A percentile compares a stretch with the other conserved stretches of the same genome.
Evolutionary conservation across 108 stramenopile genomes (phyloP).

Genomic region (Conticribra guillardii): DNA sequence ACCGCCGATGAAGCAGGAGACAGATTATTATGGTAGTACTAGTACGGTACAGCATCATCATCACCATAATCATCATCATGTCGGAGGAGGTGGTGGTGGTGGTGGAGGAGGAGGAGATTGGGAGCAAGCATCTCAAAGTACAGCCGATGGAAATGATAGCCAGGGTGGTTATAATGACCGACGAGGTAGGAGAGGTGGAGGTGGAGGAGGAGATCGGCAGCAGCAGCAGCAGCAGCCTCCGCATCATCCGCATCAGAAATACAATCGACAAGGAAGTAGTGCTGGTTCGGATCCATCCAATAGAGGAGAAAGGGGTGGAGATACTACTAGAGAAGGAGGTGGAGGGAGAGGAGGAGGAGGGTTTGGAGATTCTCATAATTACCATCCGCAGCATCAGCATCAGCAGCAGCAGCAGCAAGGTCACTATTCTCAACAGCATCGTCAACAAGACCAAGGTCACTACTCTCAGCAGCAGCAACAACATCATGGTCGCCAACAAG

Average conservation of each 20-base stretch:
- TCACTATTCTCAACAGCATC: too few species aligned
- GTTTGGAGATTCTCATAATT: constrained; percentile 1
- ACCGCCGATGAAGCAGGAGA: constrained; percentile 15
- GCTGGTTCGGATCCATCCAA: not conserved
- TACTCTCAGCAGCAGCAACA: constrained; percentile 7
- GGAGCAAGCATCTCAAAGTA: not conserved
- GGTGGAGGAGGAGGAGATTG: not conserved
- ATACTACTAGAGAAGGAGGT: not conserved
- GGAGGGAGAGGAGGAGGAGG: not conserved
- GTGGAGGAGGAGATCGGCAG: too few species aligned
- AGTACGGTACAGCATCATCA: not conserved
- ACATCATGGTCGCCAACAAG: not conserved
- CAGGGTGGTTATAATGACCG: not conserved
- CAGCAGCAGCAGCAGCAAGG: constrained; percentile 16
- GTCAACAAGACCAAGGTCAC: too few species aligned
- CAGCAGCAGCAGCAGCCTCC: not conserved
- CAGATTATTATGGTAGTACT: not conserved
- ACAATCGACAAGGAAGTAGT: not conserved
- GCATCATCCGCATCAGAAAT: not conserved
- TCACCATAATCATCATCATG: not conserved
- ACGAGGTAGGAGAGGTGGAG: not conserved
- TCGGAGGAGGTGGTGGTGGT: not conserved
- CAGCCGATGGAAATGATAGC: not conserved
- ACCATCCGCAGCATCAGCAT: constrained; percentile 29
- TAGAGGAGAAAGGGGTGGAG: not conserved